Percentiles rank a stretch among this genome's conserved stretches.
Evolutionary conservation across 2,329 filamentous ascomycete species (phyloP).

Genomic region (Zasmidium cellare): DNA sequence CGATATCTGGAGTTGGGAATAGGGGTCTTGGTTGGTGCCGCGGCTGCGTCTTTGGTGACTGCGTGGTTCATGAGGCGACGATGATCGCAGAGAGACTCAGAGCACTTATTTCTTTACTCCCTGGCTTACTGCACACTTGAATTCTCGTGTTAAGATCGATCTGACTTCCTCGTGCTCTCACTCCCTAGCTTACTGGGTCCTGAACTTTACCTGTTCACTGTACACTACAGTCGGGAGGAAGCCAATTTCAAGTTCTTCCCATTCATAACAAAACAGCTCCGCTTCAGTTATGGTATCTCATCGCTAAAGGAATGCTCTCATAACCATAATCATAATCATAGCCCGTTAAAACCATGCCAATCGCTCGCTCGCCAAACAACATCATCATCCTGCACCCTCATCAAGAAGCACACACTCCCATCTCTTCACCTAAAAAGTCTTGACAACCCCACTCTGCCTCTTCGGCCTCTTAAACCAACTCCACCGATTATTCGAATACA

Average conservation of each 20-base stretch:
- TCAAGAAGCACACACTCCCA: no score
- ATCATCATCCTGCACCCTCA: background rate
- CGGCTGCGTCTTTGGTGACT: background rate
- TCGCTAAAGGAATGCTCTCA: background rate
- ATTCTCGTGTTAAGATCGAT: no score
- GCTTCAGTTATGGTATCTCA: background rate
- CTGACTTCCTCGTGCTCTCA: no score
- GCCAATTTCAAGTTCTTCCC: no score
- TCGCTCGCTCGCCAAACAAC: background rate
- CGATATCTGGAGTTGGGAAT: background rate
- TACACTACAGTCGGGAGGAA: no score
- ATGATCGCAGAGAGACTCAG: background rate
- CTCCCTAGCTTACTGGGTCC: no score
- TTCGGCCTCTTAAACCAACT: slow-evolving; percentile 20
- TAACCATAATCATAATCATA: background rate
- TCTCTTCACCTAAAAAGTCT: slow-evolving; percentile 17
- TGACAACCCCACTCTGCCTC: slow-evolving; percentile 14
- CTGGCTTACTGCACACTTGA: no score
- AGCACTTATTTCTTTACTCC: no score
- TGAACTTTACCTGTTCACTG: no score
- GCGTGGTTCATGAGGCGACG: background rate
- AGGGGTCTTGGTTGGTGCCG: background rate
- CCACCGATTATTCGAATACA: slow-evolving; percentile 21
- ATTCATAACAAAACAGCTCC: background rate
- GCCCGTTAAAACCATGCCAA: no score